These are phyloP conservation scores for Mariannaea sp. DNA, from an alignment of 2,329 filamentous ascomycete genomes.

Conservation along the genomic window DNA sequence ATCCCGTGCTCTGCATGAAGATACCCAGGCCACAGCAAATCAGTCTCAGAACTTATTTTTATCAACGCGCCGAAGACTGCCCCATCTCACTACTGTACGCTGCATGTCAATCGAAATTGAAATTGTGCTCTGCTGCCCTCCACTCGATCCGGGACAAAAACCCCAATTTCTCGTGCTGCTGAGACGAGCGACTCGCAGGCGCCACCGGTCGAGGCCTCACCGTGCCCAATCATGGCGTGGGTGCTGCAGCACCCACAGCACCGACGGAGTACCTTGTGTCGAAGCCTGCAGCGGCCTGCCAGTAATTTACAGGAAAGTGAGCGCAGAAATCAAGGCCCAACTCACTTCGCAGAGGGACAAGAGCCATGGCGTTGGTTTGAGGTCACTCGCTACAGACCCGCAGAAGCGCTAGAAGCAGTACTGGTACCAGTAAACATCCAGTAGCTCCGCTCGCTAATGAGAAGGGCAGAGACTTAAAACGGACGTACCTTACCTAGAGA, in stretches of 20 bases:
- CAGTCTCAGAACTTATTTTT: constrained; percentile 12
- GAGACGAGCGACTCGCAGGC: constrained; percentile 27
- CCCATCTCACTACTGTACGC: constrained; percentile 33
- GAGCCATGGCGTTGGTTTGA: constrained; percentile 23
- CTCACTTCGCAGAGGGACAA: constrained; percentile 10
- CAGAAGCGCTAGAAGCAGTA: constrained; percentile 38
- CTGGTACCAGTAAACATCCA: too few species aligned
- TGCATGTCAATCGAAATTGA: constrained; percentile 17
- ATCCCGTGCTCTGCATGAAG: constrained; percentile 3
- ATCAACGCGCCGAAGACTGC: constrained; percentile 17
- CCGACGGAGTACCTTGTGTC: constrained; percentile 19
- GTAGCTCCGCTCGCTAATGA: constrained; percentile 37
- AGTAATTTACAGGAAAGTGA: constrained; percentile 15
- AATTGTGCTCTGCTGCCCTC: constrained; percentile 27
- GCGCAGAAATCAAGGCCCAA: constrained; percentile 24
- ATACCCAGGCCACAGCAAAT: constrained; percentile 3
- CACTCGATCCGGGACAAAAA: constrained; percentile 33
- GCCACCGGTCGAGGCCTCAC: constrained; percentile 2
- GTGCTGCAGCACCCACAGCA: too few species aligned
- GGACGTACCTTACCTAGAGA: too few species aligned
- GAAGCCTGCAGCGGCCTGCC: constrained; percentile 9
- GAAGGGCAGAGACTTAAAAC: constrained; percentile 26
- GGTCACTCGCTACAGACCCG: constrained; percentile 28
- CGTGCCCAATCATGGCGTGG: constrained; percentile 32
- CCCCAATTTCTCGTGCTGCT: constrained; percentile 36